Evolutionary conservation across 352 stramenopile genomes (phyloP), one percentile per base, ranked within the genome.

Genomic region (Globisporangium nunn): DNA sequence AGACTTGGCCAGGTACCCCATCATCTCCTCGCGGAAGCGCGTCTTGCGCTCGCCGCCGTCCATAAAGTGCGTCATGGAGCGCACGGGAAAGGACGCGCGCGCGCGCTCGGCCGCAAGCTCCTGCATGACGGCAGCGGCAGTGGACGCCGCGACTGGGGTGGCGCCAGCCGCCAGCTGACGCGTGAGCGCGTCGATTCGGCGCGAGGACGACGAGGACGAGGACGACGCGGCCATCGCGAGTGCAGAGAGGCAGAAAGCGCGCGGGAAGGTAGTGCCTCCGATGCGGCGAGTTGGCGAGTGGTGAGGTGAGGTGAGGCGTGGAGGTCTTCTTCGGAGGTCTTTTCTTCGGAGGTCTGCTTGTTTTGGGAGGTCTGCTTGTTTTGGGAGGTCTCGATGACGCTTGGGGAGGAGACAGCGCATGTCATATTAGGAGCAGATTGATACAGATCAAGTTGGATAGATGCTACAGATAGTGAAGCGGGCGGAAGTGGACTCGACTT

Each of bases 31-130:
- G 28, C 78, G 76, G 62, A 81, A 65, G 51, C 65, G 30, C 28
- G 74, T 85, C 43, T 64, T 63, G 37, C 63, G 40, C 49, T 40
- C 64, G 35, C 81, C 78, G 49, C 81, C 81, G 56, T 85, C 81
- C 29, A 88, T 54, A 14, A 76, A 84, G 59, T 78, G 66, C 52
- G 72, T 84, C 76, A 91, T 83, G 37, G 59, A 61, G 52, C 73
- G 77, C 50, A 71, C 48, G 18, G 64, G 71, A 49, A 89, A 89
- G 33, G 73, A 78, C 46, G 73, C 62, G 49, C 66, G 63, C 23
- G 50, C 51, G 14, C 79, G 79, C 63, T 89, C 79, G 1, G 68
- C 37, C 57, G 67, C 60, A 5, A 89, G 72, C 58, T 89, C 79
- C 2, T 58, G 58, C 53, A 73, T 69, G 29, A 71, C 71, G 37